Evolutionary conservation across 352 stramenopile genomes (phyloP).

Genomic region (Saprolegnia diclina): DNA sequence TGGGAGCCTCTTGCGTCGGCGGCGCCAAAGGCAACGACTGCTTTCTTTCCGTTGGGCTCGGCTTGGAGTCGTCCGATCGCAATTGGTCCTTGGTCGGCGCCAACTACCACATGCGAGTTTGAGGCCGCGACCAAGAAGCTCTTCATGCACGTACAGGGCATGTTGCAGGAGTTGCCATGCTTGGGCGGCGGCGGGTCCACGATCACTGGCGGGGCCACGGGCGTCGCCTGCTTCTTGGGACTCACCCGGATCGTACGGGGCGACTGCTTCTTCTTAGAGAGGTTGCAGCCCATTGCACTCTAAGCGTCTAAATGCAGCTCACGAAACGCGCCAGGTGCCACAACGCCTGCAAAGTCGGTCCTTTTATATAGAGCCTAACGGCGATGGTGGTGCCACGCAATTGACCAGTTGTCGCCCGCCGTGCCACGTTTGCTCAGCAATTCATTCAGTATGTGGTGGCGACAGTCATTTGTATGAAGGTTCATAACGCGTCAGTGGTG

Average conservation of each 20-base stretch:
- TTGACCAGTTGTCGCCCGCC: too few species aligned
- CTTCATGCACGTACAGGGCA: background rate
- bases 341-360: background rate
- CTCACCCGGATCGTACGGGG: background rate
- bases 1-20: background rate
- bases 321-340: background rate
- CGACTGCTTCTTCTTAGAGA: constrained; percentile 4
- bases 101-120: background rate
- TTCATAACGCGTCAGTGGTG: too few species aligned
- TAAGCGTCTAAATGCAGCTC: background rate
- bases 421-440: too few species aligned
- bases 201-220: background rate
- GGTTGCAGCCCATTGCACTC: background rate
- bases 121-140: background rate
- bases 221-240: background rate
- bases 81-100: background rate
- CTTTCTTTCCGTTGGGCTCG: background rate
- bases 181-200: background rate
- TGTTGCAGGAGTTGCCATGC: background rate
- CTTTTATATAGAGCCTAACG: too few species aligned
- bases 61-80: background rate
- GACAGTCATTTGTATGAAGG: too few species aligned
- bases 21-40: background rate
- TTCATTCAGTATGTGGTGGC: too few species aligned
- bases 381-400: too few species aligned